Evolutionary conservation across 805 yeast species (phyloP).

Genomic region (Nakazawaea pomicola): DNA sequence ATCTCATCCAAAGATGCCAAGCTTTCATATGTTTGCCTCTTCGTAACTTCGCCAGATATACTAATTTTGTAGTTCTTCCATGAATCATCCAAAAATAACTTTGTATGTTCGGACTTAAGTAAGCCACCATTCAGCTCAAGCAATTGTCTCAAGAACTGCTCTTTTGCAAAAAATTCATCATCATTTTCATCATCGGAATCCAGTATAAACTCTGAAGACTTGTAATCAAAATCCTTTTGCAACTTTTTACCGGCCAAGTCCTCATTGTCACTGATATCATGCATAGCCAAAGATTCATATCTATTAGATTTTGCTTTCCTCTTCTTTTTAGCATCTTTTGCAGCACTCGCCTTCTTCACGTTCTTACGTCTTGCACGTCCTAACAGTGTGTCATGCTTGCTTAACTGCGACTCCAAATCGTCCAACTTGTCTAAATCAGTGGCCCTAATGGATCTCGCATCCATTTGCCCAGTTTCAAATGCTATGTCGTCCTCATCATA

Average conservation of each 20-base stretch:
- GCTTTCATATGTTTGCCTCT: not conserved
- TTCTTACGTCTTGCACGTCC: conserved; percentile 18
- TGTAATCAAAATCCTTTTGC: conserved; percentile 17
- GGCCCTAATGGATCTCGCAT: conserved; percentile 6
- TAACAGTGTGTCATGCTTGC: not conserved
- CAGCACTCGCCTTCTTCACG: conserved; percentile 11
- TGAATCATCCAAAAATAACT: conserved; percentile 9
- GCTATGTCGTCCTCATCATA: conserved; percentile 30
- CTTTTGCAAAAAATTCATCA: conserved; percentile 49
- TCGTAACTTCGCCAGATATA: not conserved
- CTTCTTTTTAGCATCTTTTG: conserved; percentile 14
- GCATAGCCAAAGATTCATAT: conserved; percentile 19
- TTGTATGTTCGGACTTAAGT: conserved; percentile 8
- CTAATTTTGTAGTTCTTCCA: conserved; percentile 12
- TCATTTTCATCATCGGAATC: conserved; percentile 59
- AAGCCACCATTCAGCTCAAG: conserved; percentile 10
- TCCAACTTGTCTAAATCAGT: conserved; percentile 33
- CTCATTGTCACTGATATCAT: conserved; percentile 30
- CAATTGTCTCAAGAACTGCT: conserved; percentile 20
- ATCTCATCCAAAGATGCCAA: conserved; percentile 1
- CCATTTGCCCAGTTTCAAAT: conserved; percentile 20
- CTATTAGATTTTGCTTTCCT: conserved; percentile 13
- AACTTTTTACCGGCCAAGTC: conserved; percentile 10
- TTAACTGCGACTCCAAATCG: conserved; percentile 28
- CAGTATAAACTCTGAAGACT: conserved; percentile 50